Conservation (phyloP, 164 flowering plant species). For the Piper longum region DNA sequence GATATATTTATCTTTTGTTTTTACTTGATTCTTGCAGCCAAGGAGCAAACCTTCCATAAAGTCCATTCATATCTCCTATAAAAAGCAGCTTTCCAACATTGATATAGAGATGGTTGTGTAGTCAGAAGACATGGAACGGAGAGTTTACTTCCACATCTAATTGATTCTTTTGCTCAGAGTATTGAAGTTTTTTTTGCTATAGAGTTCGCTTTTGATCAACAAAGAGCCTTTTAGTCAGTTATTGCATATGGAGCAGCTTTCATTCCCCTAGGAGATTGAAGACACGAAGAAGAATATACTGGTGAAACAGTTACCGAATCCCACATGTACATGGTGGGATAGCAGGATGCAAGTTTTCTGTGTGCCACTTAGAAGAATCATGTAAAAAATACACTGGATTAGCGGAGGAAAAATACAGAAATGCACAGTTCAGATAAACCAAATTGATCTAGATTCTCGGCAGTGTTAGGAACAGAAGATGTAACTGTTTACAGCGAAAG, state of each 20-base stretch:
- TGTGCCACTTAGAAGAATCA: conserved; percentile 6
- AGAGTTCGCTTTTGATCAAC: background rate
- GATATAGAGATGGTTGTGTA: conserved; percentile 14
- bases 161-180: conserved; percentile 5
- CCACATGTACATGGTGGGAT: conserved; percentile 2
- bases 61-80: conserved; percentile 48
- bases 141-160: conserved; percentile 10
- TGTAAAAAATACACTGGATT: conserved; percentile 14
- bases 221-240: background rate
- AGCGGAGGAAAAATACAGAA: conserved; percentile 12
- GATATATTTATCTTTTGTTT: background rate
- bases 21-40: conserved; percentile 17
- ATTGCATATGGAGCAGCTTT: background rate
- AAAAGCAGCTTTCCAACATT: conserved; percentile 30
- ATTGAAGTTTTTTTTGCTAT: conserved; percentile 6
- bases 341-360: conserved; percentile 10
- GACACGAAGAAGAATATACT: background rate
- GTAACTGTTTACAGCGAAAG: conserved; percentile 3
- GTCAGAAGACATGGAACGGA: conserved; percentile 9
- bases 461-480: conserved; percentile 10
- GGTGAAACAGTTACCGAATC: conserved; percentile 12
- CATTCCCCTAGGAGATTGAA: conserved; percentile 8
- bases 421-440: conserved; percentile 12
- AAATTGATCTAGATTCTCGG: conserved; percentile 18
- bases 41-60: conserved; percentile 49